These are phyloP conservation scores for Nicotiana obtusifolia DNA, from an alignment of 257 asterid genomes.

Conservation along the genomic window DNA sequence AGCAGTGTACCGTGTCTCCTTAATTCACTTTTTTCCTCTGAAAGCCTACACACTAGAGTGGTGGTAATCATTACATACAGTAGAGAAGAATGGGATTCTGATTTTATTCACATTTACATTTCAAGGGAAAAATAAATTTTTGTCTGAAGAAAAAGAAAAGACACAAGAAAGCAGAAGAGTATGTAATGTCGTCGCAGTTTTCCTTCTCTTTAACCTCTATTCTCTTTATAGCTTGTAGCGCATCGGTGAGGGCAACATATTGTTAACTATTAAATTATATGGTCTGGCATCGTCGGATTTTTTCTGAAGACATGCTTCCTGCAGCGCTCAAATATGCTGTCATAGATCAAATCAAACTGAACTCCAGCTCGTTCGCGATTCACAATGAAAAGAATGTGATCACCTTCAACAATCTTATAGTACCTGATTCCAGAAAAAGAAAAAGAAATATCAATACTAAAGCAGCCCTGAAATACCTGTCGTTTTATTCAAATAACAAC, in stretches of 20 bases:
- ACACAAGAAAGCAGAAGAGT: neutral
- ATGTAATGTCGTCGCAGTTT: neutral
- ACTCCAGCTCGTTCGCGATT: conserved; percentile 93
- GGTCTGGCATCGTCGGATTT: conserved; percentile 55
- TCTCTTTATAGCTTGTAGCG: neutral
- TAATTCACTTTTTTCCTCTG: neutral
- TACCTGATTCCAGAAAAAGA: conserved; percentile 46
- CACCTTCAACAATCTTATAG: conserved; percentile 90
- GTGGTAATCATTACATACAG: neutral
- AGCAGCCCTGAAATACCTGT: neutral
- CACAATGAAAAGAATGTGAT: conserved; percentile 83
- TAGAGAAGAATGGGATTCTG: neutral
- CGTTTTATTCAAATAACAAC: neutral
- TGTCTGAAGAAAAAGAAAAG: neutral
- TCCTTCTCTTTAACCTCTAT: neutral
- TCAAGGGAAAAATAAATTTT: neutral
- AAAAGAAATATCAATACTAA: neutral
- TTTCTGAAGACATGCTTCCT: conserved; percentile 79
- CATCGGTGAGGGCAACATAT: neutral
- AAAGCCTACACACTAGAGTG: neutral
- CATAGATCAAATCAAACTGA: conserved; percentile 84
- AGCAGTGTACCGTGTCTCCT: neutral
- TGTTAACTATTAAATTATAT: conserved; percentile 25
- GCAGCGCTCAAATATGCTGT: conserved; percentile 86
- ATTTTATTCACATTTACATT: conserved; percentile 17